Evolutionary conservation across 1,284 basidiomycete genomes (phyloP).

Genomic region (Trametes versicolor): DNA sequence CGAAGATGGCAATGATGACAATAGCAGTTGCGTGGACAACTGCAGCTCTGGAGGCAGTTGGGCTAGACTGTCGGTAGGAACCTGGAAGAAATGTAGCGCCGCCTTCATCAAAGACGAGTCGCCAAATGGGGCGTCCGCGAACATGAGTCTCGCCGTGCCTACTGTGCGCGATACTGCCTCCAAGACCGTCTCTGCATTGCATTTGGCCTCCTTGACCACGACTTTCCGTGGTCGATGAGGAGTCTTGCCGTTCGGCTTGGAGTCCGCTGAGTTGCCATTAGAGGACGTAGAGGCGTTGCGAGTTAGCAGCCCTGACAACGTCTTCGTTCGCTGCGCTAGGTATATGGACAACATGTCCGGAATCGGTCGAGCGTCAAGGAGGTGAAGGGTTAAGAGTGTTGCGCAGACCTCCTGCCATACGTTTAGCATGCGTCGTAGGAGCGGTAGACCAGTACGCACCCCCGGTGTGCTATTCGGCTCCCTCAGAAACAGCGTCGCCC

Average conservation of each 20-base stretch:
- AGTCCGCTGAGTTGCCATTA: constrained; percentile 50
- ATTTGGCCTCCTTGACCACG: constrained; percentile 58
- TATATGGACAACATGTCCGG: constrained; percentile 75
- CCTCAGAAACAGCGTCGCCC: constrained; percentile 79
- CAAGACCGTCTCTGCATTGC: constrained; percentile 60
- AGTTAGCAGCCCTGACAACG: constrained; percentile 60
- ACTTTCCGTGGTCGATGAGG: constrained; percentile 43
- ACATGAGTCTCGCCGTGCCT: constrained; percentile 60
- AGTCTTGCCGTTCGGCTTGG: constrained; percentile 28
- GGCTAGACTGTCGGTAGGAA: constrained; percentile 37
- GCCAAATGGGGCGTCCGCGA: constrained; percentile 48
- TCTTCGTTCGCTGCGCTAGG: constrained; percentile 76
- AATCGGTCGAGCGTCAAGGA: constrained; percentile 85
- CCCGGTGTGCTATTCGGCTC: constrained; percentile 48
- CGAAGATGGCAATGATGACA: constrained; percentile 75
- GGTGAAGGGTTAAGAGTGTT: constrained; percentile 80
- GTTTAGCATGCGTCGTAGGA: constrained; percentile 1
- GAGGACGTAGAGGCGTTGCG: constrained; percentile 37
- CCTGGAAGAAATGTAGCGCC: constrained; percentile 68
- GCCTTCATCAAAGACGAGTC: constrained; percentile 60
- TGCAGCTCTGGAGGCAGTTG: constrained; percentile 62
- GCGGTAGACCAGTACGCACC: constrained; percentile 2
- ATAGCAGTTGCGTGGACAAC: constrained; percentile 68
- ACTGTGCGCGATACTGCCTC: constrained; percentile 67
- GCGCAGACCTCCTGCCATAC: constrained; percentile 71